These are phyloP conservation scores for Hyparrhenia diplandra DNA, from an alignment of 176 grass and related monocot genomes.

Conservation along the genomic window DNA sequence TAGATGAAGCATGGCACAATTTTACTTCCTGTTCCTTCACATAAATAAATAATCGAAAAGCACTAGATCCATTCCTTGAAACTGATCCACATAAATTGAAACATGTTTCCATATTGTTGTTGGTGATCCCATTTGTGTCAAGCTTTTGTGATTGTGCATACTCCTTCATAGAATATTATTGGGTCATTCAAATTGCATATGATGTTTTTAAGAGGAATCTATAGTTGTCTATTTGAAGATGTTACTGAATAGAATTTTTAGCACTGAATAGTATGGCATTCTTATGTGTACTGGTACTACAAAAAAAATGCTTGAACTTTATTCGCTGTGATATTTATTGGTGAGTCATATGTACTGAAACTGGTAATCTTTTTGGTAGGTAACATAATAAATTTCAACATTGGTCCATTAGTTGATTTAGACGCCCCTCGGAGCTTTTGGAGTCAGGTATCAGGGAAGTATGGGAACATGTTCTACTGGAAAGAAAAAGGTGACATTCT, in stretches of 20 bases:
- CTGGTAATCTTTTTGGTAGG: constrained; percentile 36
- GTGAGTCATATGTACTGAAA: background rate
- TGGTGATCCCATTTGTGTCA: background rate
- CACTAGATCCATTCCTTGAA: background rate
- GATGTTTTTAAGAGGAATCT: background rate
- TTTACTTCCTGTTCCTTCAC: background rate
- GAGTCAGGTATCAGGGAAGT: constrained; percentile 84
- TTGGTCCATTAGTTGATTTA: constrained; percentile 83
- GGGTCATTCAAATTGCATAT: background rate
- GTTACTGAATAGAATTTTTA: background rate
- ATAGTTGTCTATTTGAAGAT: background rate
- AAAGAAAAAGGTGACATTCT: constrained; percentile 83
- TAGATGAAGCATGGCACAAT: background rate
- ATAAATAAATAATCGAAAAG: background rate
- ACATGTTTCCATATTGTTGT: background rate
- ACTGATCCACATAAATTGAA: background rate
- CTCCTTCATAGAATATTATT: background rate
- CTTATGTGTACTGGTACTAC: background rate
- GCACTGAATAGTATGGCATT: background rate
- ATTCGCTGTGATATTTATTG: background rate
- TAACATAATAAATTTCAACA: constrained; percentile 92
- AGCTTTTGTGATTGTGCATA: background rate
- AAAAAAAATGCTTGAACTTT: constrained; percentile 4
- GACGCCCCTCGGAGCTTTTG: constrained; percentile 83
- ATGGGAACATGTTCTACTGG: constrained; percentile 97